Evolutionary conservation across 176 grass and related monocot genomes (phyloP), one percentile per base, ranked within the genome.

Genomic region (Eragrostis nindensis): DNA sequence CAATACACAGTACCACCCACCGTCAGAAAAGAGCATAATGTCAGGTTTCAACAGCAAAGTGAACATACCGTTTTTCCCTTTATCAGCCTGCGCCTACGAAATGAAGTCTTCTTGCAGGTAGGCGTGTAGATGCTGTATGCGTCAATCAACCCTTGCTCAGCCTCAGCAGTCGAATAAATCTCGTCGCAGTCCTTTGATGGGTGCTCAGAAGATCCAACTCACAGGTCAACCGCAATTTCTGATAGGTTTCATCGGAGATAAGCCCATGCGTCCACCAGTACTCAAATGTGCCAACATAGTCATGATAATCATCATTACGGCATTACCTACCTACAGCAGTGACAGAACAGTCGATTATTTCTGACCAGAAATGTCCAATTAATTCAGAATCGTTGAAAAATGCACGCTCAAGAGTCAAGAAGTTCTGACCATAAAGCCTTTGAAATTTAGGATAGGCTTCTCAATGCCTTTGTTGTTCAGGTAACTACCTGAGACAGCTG

Each of bases 231-330:
- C 77, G 75, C 65, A 98, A 73, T 67, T 80, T 89, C 49, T 64
- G 86, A 74, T 98, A 95, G 15, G 92, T 95, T 7, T 92, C 81
- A 41, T 98, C 92, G 0, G 95, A 98, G 68, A 98, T 98, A 19
- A 98, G 81, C 42, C 95, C 95, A 36, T 98, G 95, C 22, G 86
- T 95, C 95, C 95, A 98, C 92, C 95, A 98, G 52, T 92, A 93
- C 86, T 98, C 95, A 11, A 94, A 92, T 2, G 90, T 85, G 19
- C 95, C 95, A 29, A 91, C 39, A 25, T 82, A 98, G 54, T 98
- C 95, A 62, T 98, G 71, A 66, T 95, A 98, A 83, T 95, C 95
- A 0, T 95, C 90, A 13, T 93, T 12, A 98, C 92, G 0, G 79
- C 95, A 76, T 98, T 98, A 9, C 92, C 95, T 2, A 98, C 95